A percentile compares a stretch with the other conserved stretches of the same genome.
Evolutionary conservation across 2,329 filamentous ascomycete genomes (phyloP).

Genomic region (Penicillium occitanis): DNA sequence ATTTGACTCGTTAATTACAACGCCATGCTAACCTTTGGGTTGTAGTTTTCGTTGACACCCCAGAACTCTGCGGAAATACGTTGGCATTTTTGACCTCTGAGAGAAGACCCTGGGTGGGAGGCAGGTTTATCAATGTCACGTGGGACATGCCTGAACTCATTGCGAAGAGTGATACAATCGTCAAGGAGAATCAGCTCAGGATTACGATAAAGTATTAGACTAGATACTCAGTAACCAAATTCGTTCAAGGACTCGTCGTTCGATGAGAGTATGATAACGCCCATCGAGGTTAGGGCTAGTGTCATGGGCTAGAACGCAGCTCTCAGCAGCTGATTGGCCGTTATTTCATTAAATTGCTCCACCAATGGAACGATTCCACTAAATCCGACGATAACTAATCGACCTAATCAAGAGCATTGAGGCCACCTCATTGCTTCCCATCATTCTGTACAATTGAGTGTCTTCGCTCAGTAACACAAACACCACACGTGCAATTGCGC

Average conservation of each 20-base stretch:
- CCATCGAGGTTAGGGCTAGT: not conserved
- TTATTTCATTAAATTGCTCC: not conserved
- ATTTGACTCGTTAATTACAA: conserved; percentile 27
- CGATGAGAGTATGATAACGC: not conserved
- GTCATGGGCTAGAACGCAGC: not conserved
- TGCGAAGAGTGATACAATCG: conserved; percentile 24
- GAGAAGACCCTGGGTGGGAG: conserved; percentile 28
- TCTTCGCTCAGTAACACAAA: not conserved
- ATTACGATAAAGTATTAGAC: conserved; percentile 29
- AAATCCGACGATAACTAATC: not conserved
- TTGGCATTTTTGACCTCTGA: conserved; percentile 27
- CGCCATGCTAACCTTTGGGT: conserved; percentile 24
- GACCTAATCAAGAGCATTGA: conserved; percentile 1
- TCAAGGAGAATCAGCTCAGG: conserved; percentile 41
- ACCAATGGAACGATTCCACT: conserved; percentile 2
- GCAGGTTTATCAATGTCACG: conserved; percentile 24
- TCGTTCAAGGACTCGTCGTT: not conserved
- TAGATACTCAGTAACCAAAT: not conserved
- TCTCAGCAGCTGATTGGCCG: not conserved
- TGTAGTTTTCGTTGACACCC: conserved; percentile 29
- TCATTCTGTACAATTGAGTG: not conserved
- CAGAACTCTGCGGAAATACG: conserved; percentile 29
- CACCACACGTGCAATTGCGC: not conserved
- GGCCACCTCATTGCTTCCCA: conserved; percentile 4
- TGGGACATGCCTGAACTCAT: conserved; percentile 27